Base-by-base conservation (phyloP, 805 yeast genomes). In the Candida lessepsii region DNA sequence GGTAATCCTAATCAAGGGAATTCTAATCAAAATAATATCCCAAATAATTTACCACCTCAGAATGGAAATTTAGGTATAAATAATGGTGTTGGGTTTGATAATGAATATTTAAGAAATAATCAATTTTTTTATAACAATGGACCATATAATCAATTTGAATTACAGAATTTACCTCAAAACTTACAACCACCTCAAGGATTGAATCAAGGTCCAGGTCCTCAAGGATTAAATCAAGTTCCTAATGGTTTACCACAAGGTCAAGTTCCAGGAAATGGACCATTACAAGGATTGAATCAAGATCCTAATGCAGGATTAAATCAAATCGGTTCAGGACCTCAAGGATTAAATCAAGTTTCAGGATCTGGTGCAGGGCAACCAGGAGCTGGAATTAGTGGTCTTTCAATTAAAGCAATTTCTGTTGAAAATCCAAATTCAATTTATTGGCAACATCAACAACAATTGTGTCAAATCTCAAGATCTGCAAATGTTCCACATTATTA, bases 401-500 rank as follows among this genome's bases (percentile, higher is more conserved):
- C 23, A 13, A 18, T 20, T 9, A 31, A 31, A 13, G 4, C 26
- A 54, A 19, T 51, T 54, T 41, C 55, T 57, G 46, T 60, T 47
- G 73, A 69, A 6, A 65, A 60, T 39, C 70, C 73, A 14, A 61
- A 55, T 32, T 65, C 81, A 3, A 51, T 70, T 7, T 73, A 75
- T 52, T 87, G 95, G 96, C 84, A 81, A 59, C 90, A 85, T 57
- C 96, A 87, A 63, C 64, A 70, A 34, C 88, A 81, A 56, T 70
- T 88, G 43, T 82, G 80, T 20, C 87, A 80, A 46, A 60, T 83
- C 35, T 83, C 93, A 4, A 76, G 93, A 58, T 49, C 54, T 15
- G 75, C 86, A 21, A 78, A 75, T 51, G 60, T 76, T 18, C 86
- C 95, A 3, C 96, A 87, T 62, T 81, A 74, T 54, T 87, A 86